Percentiles rank a stretch among this genome's conserved stretches.
Conservation (phyloP, 345 rosid genomes). For the Lepidium aucheri region DNA sequence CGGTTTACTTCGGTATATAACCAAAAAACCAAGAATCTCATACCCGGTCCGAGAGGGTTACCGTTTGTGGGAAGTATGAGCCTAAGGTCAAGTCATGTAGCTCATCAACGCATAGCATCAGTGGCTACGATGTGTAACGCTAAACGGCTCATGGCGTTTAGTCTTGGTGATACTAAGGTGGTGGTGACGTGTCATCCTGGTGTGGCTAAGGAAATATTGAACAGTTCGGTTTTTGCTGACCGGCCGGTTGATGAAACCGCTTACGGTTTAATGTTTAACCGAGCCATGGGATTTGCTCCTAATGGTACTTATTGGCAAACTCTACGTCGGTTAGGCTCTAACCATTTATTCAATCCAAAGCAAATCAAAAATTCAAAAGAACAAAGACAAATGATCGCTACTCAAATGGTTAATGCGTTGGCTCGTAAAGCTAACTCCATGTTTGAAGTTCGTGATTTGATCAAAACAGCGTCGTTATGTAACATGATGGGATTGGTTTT, state of each 20-base stretch:
- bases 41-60: slow-evolving; percentile 74
- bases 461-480: slow-evolving; percentile 60
- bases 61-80: slow-evolving; percentile 61
- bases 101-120: slow-evolving; percentile 52
- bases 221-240: slow-evolving; percentile 63
- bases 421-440: slow-evolving; percentile 5
- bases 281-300: slow-evolving; percentile 80
- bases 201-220: slow-evolving; percentile 60
- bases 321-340: slow-evolving; percentile 45
- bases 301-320: slow-evolving; percentile 67
- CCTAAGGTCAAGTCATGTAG: slow-evolving; percentile 44
- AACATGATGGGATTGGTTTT: slow-evolving; percentile 70
- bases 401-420: slow-evolving; percentile 38
- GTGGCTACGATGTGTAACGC: slow-evolving; percentile 39
- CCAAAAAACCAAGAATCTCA: slow-evolving; percentile 24
- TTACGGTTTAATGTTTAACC: slow-evolving; percentile 59
- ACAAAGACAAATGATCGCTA: slow-evolving; percentile 38
- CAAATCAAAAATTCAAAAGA: slow-evolving; percentile 45
- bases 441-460: slow-evolving; percentile 38
- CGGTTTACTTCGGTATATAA: slow-evolving; percentile 14
- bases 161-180: slow-evolving; percentile 54
- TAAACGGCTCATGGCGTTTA: slow-evolving; percentile 65
- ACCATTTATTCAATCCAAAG: slow-evolving; percentile 53
- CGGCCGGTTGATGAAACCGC: slow-evolving; percentile 75
- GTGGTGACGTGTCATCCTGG: slow-evolving; percentile 58